These are phyloP conservation scores for Cucurbita moschata DNA, from an alignment of 306 rosid species.

Conservation along the genomic window DNA sequence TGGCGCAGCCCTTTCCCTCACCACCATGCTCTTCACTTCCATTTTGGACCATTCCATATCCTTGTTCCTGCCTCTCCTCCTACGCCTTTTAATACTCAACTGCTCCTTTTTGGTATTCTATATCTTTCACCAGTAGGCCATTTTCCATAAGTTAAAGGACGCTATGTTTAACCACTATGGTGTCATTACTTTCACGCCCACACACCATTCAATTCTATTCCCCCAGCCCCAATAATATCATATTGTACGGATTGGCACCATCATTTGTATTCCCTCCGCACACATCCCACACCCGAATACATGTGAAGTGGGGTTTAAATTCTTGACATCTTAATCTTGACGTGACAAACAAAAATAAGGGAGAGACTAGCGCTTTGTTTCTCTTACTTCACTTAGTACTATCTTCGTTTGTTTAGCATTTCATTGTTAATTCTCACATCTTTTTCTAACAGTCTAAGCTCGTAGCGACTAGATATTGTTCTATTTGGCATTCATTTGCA, in stretches of 20 bases:
- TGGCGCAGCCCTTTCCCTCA: slow-evolving; percentile 7
- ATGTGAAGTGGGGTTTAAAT: no score
- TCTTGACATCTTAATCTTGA: no score
- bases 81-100: background rate
- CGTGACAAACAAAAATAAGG: no score
- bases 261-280: background rate
- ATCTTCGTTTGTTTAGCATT: no score
- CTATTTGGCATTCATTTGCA: no score
- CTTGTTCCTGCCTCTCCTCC: background rate
- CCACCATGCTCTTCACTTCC: slow-evolving; percentile 10
- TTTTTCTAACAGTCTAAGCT: no score
- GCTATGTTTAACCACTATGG: slow-evolving; percentile 17
- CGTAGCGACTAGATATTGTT: no score
- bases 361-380: no score
- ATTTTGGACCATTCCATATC: slow-evolving; percentile 1
- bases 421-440: no score
- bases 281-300: no score
- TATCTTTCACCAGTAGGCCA: slow-evolving; percentile 47
- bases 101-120: slow-evolving; percentile 19
- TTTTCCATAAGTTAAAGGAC: slow-evolving; percentile 34
- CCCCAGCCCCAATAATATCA: background rate
- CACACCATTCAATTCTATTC: background rate
- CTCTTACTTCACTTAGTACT: no score
- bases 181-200: background rate
- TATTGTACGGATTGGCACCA: background rate